phyloP scores from a whole-genome alignment of 2,329 filamentous ascomycete species.

The Aspergillus flavus region DNA sequence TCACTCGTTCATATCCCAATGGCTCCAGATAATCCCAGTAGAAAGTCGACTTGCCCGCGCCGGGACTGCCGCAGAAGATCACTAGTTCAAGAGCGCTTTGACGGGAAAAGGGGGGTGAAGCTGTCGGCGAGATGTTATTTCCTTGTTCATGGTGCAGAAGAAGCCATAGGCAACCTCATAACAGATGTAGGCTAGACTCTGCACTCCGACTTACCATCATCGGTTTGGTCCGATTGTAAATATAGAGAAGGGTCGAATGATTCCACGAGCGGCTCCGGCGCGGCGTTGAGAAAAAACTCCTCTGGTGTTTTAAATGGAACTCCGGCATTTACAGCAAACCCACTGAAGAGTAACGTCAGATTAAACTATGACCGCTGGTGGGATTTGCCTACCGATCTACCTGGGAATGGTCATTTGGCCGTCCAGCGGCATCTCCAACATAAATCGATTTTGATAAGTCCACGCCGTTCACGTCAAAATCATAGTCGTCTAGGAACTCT shows the following conservation, averaged over 20 bases:
- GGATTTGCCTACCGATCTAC: constrained; percentile 55
- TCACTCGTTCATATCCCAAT: constrained; percentile 79
- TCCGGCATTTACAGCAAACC: constrained; percentile 83
- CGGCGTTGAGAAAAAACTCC: constrained; percentile 79
- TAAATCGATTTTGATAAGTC: constrained; percentile 76
- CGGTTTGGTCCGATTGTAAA: constrained; percentile 37
- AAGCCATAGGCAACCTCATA: background rate
- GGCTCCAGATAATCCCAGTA: constrained; percentile 78
- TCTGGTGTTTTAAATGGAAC: constrained; percentile 84
- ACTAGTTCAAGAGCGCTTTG: constrained; percentile 72
- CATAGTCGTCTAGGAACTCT: constrained; percentile 64
- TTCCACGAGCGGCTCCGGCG: constrained; percentile 66
- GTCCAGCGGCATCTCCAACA: constrained; percentile 78
- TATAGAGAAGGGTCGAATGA: constrained; percentile 71
- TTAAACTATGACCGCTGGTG: constrained; percentile 2
- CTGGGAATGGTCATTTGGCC: constrained; percentile 60
- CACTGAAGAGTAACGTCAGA: constrained; percentile 48
- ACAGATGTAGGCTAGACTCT: background rate
- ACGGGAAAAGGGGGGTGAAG: constrained; percentile 53
- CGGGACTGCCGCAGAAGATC: constrained; percentile 85
- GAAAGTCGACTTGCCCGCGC: constrained; percentile 89
- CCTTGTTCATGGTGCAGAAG: constrained; percentile 1
- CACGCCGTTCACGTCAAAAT: constrained; percentile 59
- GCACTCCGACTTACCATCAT: constrained; percentile 32
- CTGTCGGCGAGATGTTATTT: constrained; percentile 16